A percentile compares a stretch with the other conserved stretches of the same genome.
phyloP scores from a whole-genome alignment of 805 yeast genomes.

The Barnettozyma sucrosica region DNA sequence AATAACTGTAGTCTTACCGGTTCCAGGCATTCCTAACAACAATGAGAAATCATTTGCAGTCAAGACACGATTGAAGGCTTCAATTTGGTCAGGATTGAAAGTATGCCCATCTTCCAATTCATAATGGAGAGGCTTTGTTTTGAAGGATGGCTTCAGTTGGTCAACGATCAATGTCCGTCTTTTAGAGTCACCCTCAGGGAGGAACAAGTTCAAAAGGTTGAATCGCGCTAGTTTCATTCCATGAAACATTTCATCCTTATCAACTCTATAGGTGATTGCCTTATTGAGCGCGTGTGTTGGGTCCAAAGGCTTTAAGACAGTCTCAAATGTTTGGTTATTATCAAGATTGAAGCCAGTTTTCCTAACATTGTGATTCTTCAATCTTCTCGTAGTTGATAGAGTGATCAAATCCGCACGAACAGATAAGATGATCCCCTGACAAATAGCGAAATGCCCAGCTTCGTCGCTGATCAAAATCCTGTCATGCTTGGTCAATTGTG shows the following conservation, averaged over 20 bases:
- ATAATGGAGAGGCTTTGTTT: constrained; percentile 21
- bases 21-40: constrained; percentile 96
- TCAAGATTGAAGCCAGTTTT: constrained; percentile 36
- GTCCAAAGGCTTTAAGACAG: constrained; percentile 34
- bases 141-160: constrained; percentile 26
- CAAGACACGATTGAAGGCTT: constrained; percentile 62
- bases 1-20: constrained; percentile 91
- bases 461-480: constrained; percentile 75
- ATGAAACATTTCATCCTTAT: constrained; percentile 70
- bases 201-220: constrained; percentile 66
- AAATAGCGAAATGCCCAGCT: constrained; percentile 66
- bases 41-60: constrained; percentile 69
- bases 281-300: constrained; percentile 7
- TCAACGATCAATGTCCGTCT: constrained; percentile 32
- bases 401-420: constrained; percentile 39
- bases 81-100: constrained; percentile 66
- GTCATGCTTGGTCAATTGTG: constrained; percentile 56
- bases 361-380: constrained; percentile 32
- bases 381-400: constrained; percentile 48
- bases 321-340: constrained; percentile 45
- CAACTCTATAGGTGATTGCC: constrained; percentile 52
- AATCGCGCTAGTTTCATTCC: constrained; percentile 73
- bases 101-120: constrained; percentile 11
- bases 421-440: constrained; percentile 50
- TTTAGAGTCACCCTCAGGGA: constrained; percentile 34